Evolutionary conservation across 179 eudicot species (phyloP).

Genomic region (Spergularia azorica): DNA sequence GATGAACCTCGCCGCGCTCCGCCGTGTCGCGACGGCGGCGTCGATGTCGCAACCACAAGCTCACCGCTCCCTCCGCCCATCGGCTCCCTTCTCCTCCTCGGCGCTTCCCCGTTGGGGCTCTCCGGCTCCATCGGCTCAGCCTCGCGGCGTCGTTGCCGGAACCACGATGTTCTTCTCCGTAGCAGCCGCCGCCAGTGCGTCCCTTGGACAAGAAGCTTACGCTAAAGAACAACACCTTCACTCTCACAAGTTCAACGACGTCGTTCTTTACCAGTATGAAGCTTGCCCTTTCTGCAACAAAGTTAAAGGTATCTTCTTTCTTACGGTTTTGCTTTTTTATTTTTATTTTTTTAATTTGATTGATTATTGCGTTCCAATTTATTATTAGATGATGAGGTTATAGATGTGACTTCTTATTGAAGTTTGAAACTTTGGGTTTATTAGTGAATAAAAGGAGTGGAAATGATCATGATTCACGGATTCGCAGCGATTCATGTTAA

Average conservation of each 20-base stretch:
- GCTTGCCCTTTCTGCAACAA: conserved; percentile 98
- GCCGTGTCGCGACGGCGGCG: conserved; percentile 35
- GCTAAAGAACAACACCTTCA: conserved; percentile 58
- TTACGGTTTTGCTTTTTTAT: conserved; percentile 5
- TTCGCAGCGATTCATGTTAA: no score
- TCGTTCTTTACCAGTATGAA: conserved; percentile 86
- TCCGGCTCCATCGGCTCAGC: conserved; percentile 7
- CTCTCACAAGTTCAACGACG: conserved; percentile 45
- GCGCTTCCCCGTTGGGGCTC: conserved; percentile 10
- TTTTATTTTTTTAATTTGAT: not conserved
- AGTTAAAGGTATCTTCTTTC: conserved; percentile 66
- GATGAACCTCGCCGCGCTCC: conserved; percentile 35
- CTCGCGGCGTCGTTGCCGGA: conserved; percentile 25
- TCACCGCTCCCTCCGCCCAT: conserved; percentile 24
- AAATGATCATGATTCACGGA: no score
- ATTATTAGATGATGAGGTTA: not conserved
- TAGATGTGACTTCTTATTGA: not conserved
- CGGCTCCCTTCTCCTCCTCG: conserved; percentile 4
- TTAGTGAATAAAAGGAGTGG: no score
- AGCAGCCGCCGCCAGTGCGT: conserved; percentile 46
- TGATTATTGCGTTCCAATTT: not conserved
- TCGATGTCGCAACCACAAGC: conserved; percentile 14
- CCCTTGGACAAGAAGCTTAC: conserved; percentile 45
- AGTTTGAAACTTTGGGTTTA: not conserved
- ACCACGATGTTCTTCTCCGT: conserved; percentile 38